Base-by-base conservation (phyloP, 345 rosid species). In the Mercurialis annua region DNA sequence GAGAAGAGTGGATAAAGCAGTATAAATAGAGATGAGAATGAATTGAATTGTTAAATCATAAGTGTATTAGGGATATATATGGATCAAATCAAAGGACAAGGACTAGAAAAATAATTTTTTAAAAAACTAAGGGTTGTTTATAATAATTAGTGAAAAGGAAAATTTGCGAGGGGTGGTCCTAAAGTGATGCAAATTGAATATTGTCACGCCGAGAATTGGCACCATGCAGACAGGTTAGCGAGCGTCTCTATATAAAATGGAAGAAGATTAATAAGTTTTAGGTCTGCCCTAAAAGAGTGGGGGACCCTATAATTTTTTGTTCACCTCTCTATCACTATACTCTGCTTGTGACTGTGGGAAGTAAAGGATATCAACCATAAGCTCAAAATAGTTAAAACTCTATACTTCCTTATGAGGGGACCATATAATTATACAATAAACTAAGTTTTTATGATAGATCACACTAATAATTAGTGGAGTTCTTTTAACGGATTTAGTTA, bases 181-280 rank as follows among this genome's bases (percentile, higher is more conserved):
- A 18, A 6, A 17, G 5, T 58, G 69, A 48, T 10, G 74, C 69
- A 69, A 52, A 69, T 72, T 77, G 77, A 73, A 77, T 69, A 77
- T 65, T 72, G 49, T 65, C 81, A 77, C 81, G 77, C 81, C 81
- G 59, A 58, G 73, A 40, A 30, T 29, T 55, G 40, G 62, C 42
- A 68, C 56, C 67, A 68, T 68, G 73, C 65, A 75, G 75, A 70
- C 61, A 52, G 71, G 57, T 69, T 50, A 50, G 68, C 59, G 81
- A 65, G 74, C 18, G 71, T 65, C 73, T 70, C 77, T 50, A 73
- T 60, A 62, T 73, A 40, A 7, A 40, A 3, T 76, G 77, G 61
- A 76, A 71, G 82, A 66, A 69, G 80, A 81, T 79, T 81, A 67
- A 76, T 70, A 65, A 73, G 68, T 81, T 69, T 73, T 66, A 76